Base-by-base conservation (phyloP, 2,329 filamentous ascomycete species). In the Botryotinia convoluta region DNA sequence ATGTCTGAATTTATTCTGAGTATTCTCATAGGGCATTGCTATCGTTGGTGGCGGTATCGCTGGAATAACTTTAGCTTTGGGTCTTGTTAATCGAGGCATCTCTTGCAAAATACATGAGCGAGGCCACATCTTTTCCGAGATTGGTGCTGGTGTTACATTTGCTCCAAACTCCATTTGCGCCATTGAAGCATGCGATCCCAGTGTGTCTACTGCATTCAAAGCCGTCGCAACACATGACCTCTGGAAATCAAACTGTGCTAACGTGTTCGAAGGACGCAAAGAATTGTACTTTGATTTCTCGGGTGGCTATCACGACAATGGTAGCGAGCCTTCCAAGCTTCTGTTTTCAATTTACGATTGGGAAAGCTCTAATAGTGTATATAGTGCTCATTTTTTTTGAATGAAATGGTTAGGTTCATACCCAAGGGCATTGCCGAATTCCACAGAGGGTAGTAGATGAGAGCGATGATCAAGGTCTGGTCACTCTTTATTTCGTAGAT, bases 401-500 rank as follows among this genome's bases (percentile, higher is more conserved):
- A 63, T 26, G 44, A 51, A 35, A 39, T 42, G 26, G 57, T 63
- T 18, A 37, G 51, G 4, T 39, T 42, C 14, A 20, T 63, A 5
- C 39, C n/a, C 3, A 10, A 62, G 4, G 59, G 51, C n/a, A 16
- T 71, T 26, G 44, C 54, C 20, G 9, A 32, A 59, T 69, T 63
- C 37, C 4, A 26, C 37, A 71, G 32, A 32, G 32, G 20, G 42
- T 54, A 48, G 42, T 54, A 16, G 59, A 62, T 32, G 59, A 63
- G 26, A 51, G 44, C 32, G 59, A 37, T 48, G 67, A 20, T 32
- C 26, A 69, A 29, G 59, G 59, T 18, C 54, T 26, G 37, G 8
- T 63, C 16, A n/a, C 26, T 44, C 14, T 71, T 29, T 16, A 32
- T 37, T 71, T 63, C 39, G 32, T 29, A 6, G 90, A 92, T 80